Percentiles rank a stretch among this genome's conserved stretches.
Evolutionary conservation across 192 early-diverging fungal genomes (phyloP).

Genomic region (Coemansia brasiliensis): DNA sequence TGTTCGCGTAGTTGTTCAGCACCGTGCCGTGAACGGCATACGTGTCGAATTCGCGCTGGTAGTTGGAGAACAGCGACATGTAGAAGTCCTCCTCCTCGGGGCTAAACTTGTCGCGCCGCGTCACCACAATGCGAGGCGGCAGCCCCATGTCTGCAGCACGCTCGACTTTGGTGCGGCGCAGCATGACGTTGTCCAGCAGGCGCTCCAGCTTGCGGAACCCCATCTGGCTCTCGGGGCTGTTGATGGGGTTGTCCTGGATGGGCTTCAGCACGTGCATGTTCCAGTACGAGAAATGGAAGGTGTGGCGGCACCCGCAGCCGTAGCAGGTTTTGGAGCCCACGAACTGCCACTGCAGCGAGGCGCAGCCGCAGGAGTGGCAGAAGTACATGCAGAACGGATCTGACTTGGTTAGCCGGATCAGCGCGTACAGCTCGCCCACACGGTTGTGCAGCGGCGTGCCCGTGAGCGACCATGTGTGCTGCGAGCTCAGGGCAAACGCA

Average conservation of each 20-base stretch:
- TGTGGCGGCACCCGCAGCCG: conserved; percentile 62
- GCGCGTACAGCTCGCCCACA: conserved; percentile 89
- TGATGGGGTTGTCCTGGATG: conserved; percentile 66
- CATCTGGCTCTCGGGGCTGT: conserved; percentile 24
- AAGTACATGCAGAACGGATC: conserved; percentile 87
- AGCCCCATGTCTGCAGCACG: conserved; percentile 84
- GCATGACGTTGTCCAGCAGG: conserved; percentile 84
- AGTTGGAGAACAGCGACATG: conserved; percentile 74
- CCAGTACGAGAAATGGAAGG: conserved; percentile 81
- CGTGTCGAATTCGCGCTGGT: conserved; percentile 73
- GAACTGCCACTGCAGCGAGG: conserved; percentile 65
- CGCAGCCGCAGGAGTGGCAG: conserved; percentile 76
- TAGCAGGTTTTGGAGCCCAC: conserved; percentile 51
- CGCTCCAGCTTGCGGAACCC: conserved; percentile 76
- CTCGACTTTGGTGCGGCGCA: conserved; percentile 87
- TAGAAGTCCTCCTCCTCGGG: conserved; percentile 92
- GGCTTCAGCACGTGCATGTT: conserved; percentile 89
- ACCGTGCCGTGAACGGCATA: conserved; percentile 80
- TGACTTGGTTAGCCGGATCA: conserved; percentile 84
- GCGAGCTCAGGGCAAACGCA: conserved; percentile 68
- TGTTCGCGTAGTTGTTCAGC: conserved; percentile 90
- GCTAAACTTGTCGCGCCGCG: conserved; percentile 81
- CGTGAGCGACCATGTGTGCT: conserved; percentile 79
- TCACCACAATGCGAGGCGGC: conserved; percentile 78
- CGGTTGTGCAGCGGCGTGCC: conserved; percentile 94